Evolutionary conservation across 192 early-diverging fungal genomes (phyloP), one percentile per base, ranked within the genome.

Genomic region (Dissophora ornata): DNA sequence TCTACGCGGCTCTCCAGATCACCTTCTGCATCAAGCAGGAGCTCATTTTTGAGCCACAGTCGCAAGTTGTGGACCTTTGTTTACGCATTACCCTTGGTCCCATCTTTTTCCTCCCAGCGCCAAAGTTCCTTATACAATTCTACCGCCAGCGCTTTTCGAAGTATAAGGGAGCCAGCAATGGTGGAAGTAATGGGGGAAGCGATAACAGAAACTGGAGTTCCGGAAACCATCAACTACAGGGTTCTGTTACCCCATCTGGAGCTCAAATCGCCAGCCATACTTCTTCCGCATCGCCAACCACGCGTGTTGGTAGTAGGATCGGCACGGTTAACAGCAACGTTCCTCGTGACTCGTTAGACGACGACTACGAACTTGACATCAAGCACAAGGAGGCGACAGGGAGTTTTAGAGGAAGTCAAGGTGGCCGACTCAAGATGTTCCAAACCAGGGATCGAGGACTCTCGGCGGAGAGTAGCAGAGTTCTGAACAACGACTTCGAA

Each of bases 1-100:
- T 41, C 1, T 75, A 77, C 12, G 32, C 44, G 0, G 16, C 8
- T 6, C 28, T 77, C 5, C 57, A 67, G 16, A 49, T 62, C 0
- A 24, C 45, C 1, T 77, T 42, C 22, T 47, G 25, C 38, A 1
- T 65, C 36, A 22, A 47, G 1, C 26, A 47, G 1, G 45, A 62
- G 6, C 12, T 57, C 12, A 60, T 67, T 7, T 77, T 26, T 32
- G 28, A 42, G 11, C 58, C 38, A 15, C 58, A 62, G 16, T n/a
- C 29, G 2, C 73, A 77, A 13, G 73, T 63, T 16, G 18, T 77
- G 7, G 73, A 77, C 62, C 53, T 77, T n/a, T 77, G 73, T 16
- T 13, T 67, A 12, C 63, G 64, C 13, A 61, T 60, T 0, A 67
- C 73, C 3, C 36, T 62, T 48, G 64, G 63, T 0, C 58, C 73